Percentiles rank a stretch among this genome's conserved stretches.
Evolutionary conservation across 2,329 filamentous ascomycete genomes (phyloP).

Genomic region (Phyllosticta paracitricarpa): DNA sequence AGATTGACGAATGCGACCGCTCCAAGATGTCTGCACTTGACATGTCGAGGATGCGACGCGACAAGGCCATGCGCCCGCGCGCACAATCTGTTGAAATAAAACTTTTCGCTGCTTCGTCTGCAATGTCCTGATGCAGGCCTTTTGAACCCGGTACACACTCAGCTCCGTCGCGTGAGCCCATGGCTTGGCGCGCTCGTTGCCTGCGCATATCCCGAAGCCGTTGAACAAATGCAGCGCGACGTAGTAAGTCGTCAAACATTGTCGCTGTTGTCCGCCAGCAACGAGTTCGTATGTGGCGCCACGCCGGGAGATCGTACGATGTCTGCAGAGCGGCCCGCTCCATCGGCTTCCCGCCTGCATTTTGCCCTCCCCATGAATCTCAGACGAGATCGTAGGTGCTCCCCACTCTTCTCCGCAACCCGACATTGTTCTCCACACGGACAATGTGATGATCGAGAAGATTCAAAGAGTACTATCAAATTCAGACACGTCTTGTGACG

Average conservation of each 20-base stretch:
- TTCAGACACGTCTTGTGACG: conserved; percentile 11
- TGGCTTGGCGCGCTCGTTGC: background rate
- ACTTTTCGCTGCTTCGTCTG: background rate
- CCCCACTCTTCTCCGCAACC: conserved; percentile 1
- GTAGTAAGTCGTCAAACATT: background rate
- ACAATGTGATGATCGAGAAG: conserved; percentile 11
- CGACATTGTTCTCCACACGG: background rate
- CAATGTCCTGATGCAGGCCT: background rate
- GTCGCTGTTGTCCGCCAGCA: background rate
- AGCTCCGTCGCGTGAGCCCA: background rate
- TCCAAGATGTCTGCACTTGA: background rate
- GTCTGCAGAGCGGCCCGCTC: conserved; percentile 2
- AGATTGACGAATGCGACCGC: background rate
- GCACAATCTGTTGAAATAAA: background rate
- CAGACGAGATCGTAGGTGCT: background rate
- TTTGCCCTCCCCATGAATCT: background rate
- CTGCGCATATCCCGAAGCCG: background rate
- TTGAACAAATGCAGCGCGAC: background rate
- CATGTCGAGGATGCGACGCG: background rate
- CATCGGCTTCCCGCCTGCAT: background rate
- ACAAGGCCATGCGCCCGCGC: background rate
- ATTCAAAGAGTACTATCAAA: conserved; percentile 10
- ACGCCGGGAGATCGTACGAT: conserved; percentile 10
- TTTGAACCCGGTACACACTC: background rate
- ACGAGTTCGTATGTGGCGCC: background rate